Evolutionary conservation across 192 early-diverging fungal genomes (phyloP), one percentile per base, ranked within the genome.

Genomic region (Fimicolochytrium jonesii): DNA sequence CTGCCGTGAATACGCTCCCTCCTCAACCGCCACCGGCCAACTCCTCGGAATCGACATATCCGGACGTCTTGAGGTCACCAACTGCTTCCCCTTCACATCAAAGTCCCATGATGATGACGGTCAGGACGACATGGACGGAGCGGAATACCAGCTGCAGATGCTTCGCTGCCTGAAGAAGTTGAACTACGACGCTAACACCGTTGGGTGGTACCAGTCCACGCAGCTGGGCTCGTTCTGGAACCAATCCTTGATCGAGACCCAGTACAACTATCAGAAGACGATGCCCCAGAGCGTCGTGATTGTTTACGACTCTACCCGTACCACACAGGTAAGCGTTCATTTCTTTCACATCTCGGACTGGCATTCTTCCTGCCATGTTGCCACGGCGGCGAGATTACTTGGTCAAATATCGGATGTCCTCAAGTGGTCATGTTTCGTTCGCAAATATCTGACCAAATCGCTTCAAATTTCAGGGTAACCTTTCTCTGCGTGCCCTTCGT

Each of bases 141-240:
- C 80, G 6, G 86, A 92, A 58, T 97, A 99, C 76, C 92, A 95
- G 77, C 66, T 92, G 41, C 87, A 92, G 68, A 94, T 97, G 92
- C 87, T 99, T 78, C 79, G 89, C 65, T 87, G 89, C 66, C 81
- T 99, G 69, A 86, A 90, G 55, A 87, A 92, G 53, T 87, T 97
- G 57, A 95, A 97, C 72, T 91, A 88, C 43, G 97, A 99, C 67
- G 88, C 90, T 66, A 95, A 94, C 82, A 88, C 92, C 43, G 94
- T 97, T 33, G 97, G 97, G 22, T 95, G 96, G 92, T 79, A 98
- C 76, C 92, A 92, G 68, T 92, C 92, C 25, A 87, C 93, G 30
- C 81, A 89, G 52, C 74, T 95, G 64, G 89, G 88, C 59, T 86
- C 87, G 62, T 93, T 94, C 70, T 87, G 93, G 83, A 89, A 93